phyloP scores from a whole-genome alignment of 768 basidiomycete genomes.

The Russula earlei region DNA sequence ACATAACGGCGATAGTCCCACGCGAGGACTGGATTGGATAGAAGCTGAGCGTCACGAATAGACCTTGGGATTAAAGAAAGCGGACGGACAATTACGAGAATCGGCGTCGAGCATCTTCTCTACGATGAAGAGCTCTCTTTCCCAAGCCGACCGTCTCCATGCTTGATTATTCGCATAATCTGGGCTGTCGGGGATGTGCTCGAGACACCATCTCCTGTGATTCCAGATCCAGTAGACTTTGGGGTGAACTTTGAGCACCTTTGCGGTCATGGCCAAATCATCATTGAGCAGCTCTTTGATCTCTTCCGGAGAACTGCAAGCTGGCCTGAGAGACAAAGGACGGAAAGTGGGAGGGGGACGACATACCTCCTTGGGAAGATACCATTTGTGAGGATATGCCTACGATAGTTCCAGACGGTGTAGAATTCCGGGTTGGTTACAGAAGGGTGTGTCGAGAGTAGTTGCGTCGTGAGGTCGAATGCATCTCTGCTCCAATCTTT shows the following conservation, averaged over 20 bases:
- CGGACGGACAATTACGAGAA: conserved; percentile 76
- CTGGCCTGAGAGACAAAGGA: neutral
- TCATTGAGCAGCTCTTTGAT: conserved; percentile 54
- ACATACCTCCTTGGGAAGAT: conserved; percentile 59
- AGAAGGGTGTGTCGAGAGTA: conserved; percentile 47
- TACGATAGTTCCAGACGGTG: conserved; percentile 91
- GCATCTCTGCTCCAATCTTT: conserved; percentile 66
- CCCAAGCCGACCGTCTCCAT: conserved; percentile 83
- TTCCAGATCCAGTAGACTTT: conserved; percentile 99
- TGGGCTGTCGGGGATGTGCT: conserved; percentile 72
- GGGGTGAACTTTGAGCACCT: conserved; percentile 73
- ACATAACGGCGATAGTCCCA: conserved; percentile 93
- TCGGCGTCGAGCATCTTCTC: conserved; percentile 92
- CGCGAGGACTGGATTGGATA: conserved; percentile 58
- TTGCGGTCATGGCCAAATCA: conserved; percentile 76
- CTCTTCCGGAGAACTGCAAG: conserved; percentile 45
- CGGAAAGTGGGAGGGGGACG: neutral
- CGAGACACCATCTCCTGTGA: conserved; percentile 91
- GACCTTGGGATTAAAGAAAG: neutral
- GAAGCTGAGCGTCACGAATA: neutral
- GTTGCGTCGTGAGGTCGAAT: conserved; percentile 61
- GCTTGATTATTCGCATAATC: conserved; percentile 37
- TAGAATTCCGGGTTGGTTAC: conserved; percentile 84
- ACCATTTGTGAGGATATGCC: conserved; percentile 65
- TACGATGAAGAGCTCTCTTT: conserved; percentile 73